Evolutionary conservation across 495 filamentous ascomycete species (phyloP).

Genomic region (Trichoderma gamsii): DNA sequence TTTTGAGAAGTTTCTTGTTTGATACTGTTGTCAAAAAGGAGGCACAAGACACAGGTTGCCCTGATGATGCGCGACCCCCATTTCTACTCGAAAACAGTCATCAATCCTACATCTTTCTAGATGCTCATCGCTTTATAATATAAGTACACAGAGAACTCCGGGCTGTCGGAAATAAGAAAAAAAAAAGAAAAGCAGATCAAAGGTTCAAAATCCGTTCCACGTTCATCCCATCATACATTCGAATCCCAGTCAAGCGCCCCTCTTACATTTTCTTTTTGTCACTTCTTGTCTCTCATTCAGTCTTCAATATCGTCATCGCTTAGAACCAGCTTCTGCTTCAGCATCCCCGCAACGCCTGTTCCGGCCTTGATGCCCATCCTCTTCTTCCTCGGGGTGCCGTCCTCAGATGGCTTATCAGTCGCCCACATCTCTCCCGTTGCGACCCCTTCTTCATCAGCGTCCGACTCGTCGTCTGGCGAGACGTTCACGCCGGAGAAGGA

Average conservation of each 20-base stretch:
- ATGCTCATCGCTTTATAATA: neutral
- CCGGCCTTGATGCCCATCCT: constrained; percentile 23
- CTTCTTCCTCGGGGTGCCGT: constrained; percentile 36
- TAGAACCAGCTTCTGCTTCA: constrained; percentile 62
- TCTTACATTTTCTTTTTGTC: too few relatives aligned
- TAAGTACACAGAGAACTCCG: neutral
- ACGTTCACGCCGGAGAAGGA: constrained; percentile 50
- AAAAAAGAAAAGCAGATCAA: neutral
- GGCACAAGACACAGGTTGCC: neutral
- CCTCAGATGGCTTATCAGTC: constrained; percentile 51
- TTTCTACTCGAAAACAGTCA: neutral
- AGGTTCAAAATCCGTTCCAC: neutral
- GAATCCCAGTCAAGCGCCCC: neutral
- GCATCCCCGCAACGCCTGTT: constrained; percentile 31
- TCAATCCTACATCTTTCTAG: neutral
- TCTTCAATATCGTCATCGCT: constrained; percentile 98
- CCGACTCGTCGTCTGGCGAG: constrained; percentile 42
- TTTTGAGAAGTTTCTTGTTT: neutral
- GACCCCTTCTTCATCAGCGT: constrained; percentile 41
- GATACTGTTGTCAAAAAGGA: neutral
- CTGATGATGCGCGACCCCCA: neutral
- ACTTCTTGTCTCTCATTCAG: constrained; percentile 28
- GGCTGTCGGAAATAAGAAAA: neutral
- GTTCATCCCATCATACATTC: neutral
- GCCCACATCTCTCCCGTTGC: constrained; percentile 45